Evolutionary conservation across 129 eudicot genomes (phyloP).

Genomic region (Helianthus annuus): DNA sequence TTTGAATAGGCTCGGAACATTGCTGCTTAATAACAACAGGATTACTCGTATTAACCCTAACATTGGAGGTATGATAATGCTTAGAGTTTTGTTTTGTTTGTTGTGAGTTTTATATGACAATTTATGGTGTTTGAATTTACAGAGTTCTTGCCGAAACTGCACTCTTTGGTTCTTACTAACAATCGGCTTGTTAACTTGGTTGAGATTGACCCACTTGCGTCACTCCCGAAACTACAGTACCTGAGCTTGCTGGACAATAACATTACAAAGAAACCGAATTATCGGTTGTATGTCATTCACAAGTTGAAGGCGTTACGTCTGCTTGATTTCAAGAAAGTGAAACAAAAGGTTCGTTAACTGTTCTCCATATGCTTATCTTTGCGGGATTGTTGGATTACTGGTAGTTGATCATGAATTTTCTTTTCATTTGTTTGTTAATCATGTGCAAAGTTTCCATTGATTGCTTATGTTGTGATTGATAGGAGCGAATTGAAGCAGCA

Average conservation of each 20-base stretch:
- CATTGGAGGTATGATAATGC: slow-evolving; percentile 65
- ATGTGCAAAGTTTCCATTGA: slow-evolving; percentile 6
- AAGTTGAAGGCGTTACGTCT: slow-evolving; percentile 77
- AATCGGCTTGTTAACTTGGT: slow-evolving; percentile 89
- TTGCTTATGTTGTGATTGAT: slow-evolving; percentile 25
- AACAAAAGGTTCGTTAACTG: slow-evolving; percentile 70
- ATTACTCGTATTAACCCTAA: slow-evolving; percentile 88
- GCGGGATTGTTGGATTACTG: too few species aligned
- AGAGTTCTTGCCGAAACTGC: slow-evolving; percentile 98
- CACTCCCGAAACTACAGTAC: slow-evolving; percentile 83
- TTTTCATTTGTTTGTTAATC: not conserved
- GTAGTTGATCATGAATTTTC: not conserved
- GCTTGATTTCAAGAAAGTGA: slow-evolving; percentile 93
- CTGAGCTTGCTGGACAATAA: slow-evolving; percentile 88
- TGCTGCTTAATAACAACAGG: slow-evolving; percentile 86
- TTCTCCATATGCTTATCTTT: not conserved
- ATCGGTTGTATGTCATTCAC: slow-evolving; percentile 92
- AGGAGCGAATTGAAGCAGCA: slow-evolving; percentile 88
- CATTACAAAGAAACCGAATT: slow-evolving; percentile 89
- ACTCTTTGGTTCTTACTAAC: slow-evolving; percentile 92
- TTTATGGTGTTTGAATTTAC: slow-evolving; percentile 45
- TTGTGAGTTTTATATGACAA: slow-evolving; percentile 35
- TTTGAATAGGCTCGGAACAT: slow-evolving; percentile 81
- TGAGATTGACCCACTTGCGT: slow-evolving; percentile 96
- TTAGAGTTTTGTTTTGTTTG: not conserved